These are phyloP conservation scores for Penicillium brevicompactum DNA, from an alignment of 2,329 filamentous ascomycete species.

Conservation along the genomic window DNA sequence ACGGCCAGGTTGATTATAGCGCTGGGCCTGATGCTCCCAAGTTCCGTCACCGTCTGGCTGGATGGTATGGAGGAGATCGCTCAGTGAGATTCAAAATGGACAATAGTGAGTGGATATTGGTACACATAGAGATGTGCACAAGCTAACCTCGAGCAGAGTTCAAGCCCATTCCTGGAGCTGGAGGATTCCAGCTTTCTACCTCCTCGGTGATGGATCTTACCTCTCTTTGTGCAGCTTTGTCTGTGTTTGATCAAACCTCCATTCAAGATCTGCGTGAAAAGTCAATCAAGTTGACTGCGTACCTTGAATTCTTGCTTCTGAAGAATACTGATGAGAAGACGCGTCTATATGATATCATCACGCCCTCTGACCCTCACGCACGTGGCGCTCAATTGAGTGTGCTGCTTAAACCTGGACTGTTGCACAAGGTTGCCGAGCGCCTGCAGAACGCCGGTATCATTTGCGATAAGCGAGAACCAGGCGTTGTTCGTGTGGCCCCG, in stretches of 20 bases:
- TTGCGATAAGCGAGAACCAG: slow-evolving; percentile 79
- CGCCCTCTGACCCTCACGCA: slow-evolving; percentile 65
- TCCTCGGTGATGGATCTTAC: slow-evolving; percentile 76
- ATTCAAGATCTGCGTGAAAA: slow-evolving; percentile 70
- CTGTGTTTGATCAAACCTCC: slow-evolving; percentile 70
- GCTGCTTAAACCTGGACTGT: slow-evolving; percentile 66
- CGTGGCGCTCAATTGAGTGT: slow-evolving; percentile 79
- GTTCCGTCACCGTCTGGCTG: slow-evolving; percentile 69
- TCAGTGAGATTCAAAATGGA: slow-evolving; percentile 77
- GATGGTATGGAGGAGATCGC: slow-evolving; percentile 85
- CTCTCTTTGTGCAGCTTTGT: slow-evolving; percentile 68
- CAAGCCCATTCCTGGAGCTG: slow-evolving; percentile 74
- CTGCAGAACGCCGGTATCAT: slow-evolving; percentile 73
- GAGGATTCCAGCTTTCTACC: slow-evolving; percentile 79
- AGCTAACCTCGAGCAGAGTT: slow-evolving; percentile 53
- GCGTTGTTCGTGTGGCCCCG: slow-evolving; percentile 80
- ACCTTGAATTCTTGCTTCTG: slow-evolving; percentile 68
- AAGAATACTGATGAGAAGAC: slow-evolving; percentile 37
- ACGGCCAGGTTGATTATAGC: slow-evolving; percentile 54
- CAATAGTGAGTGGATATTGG: slow-evolving; percentile 51
- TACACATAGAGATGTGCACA: background rate
- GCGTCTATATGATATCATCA: slow-evolving; percentile 63
- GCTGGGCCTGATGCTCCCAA: slow-evolving; percentile 45
- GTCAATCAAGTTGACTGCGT: slow-evolving; percentile 71
- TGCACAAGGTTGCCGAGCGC: slow-evolving; percentile 67